A percentile compares a stretch with the other conserved stretches of the same genome.
phyloP scores from a whole-genome alignment of 306 rosid genomes.

The Pueraria montana region DNA sequence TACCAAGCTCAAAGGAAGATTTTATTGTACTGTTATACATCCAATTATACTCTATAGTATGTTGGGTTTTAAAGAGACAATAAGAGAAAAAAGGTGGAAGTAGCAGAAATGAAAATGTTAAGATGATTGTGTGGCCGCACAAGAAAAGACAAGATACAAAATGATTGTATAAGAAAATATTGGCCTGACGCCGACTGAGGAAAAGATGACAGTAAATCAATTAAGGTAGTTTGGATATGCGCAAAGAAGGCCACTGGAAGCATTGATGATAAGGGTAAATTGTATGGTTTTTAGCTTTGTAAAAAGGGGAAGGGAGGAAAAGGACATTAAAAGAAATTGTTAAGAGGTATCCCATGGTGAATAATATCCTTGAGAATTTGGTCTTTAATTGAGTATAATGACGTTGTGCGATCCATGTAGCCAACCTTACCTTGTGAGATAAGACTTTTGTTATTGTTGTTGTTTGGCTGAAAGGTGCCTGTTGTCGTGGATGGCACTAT shows the following conservation, averaged over 20 bases:
- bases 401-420: neutral
- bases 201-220: neutral
- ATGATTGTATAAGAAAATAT: neutral
- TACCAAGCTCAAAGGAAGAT: neutral
- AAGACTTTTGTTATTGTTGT: neutral
- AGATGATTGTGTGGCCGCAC: neutral
- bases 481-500: slow-evolving; percentile 12
- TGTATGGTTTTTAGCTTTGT: neutral
- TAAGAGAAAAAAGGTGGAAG: neutral
- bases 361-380: neutral
- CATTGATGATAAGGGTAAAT: neutral
- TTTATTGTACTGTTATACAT: neutral
- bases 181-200: neutral
- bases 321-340: neutral
- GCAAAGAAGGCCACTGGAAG: neutral
- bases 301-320: neutral
- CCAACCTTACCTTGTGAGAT: neutral
- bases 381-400: neutral
- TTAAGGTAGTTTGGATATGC: neutral
- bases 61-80: neutral
- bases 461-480: slow-evolving; percentile 23
- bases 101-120: neutral
- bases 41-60: neutral
- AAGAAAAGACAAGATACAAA: neutral
- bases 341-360: neutral